Base-by-base conservation (phyloP, 805 yeast genomes). In the Candida xiaguanensis region DNA sequence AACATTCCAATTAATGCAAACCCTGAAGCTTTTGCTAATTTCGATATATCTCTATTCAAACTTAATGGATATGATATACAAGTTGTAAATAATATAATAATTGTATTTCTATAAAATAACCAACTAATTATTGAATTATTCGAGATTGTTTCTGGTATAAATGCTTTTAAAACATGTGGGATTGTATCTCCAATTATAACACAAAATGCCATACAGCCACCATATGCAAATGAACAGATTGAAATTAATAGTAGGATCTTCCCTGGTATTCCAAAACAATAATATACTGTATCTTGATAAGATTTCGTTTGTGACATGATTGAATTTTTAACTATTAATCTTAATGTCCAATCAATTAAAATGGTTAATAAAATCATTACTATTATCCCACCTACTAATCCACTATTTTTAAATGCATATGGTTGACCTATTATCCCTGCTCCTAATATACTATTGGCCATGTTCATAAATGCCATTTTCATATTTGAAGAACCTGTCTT, bases 391-490 rank as follows among this genome's bases (percentile, higher is more conserved):
- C 91, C 88, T 0, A 81, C 42, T 3, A 91, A 58, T 0, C 98
- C 98, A 14, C 86, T 74, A 51, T 89, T 86, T 33, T 74, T 69
- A 52, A 90, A 78, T 0, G 97, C 96, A 47, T 81, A 84, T 2
- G 98, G 95, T 47, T 89, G 95, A 1, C 97, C 96, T 23, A 91
- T 87, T 39, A 91, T 86, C 6, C 98, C 98, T 0, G 98, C 97
- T 0, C 98, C 98, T 5, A 91, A 70, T 44, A 91, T 91, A 14
- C 95, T 83, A 60, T 90, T 90, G 8, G 96, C 95, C 95, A 90
- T 89, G 61, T 91, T 91, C 95, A 90, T 85, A 54, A 90, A 89
- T 4, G 97, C 97, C 87, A 84, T 84, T 42, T 74, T 76, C 73
- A 90, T 71, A 44, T 49, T 55, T 9, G 72, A 65, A 15, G 57